Conservation (phyloP, 2,329 filamentous ascomycete genomes). For the Aurifilum marmelostoma region DNA sequence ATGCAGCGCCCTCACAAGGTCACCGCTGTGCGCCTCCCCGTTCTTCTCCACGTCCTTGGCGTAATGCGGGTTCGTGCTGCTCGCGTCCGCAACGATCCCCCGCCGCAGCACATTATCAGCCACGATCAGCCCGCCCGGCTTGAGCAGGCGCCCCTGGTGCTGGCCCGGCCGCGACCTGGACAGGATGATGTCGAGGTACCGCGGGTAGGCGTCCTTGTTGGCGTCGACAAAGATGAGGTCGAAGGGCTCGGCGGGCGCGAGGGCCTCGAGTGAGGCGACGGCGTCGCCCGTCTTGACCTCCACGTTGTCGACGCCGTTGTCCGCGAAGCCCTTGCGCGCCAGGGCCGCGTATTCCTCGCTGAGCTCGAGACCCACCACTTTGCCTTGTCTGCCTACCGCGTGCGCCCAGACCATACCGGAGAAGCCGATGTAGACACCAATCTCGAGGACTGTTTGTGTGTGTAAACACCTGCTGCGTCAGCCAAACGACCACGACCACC, state of each 20-base stretch:
- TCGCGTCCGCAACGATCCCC: slow-evolving; percentile 50
- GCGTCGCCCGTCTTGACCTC: slow-evolving; percentile 53
- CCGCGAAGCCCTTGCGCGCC: slow-evolving; percentile 44
- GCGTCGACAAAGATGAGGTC: slow-evolving; percentile 60
- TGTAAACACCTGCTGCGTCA: not conserved
- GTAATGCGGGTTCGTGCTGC: slow-evolving; percentile 37
- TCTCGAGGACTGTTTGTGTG: slow-evolving; percentile 47
- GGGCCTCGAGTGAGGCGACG: slow-evolving; percentile 43
- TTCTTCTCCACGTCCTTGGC: slow-evolving; percentile 17
- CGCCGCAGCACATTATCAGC: slow-evolving; percentile 58
- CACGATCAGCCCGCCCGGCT: slow-evolving; percentile 53
- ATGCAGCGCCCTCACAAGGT: slow-evolving; percentile 31
- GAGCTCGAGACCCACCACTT: slow-evolving; percentile 51
- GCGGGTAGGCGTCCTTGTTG: slow-evolving; percentile 55
- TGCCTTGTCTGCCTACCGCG: slow-evolving; percentile 47
- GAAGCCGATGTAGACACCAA: slow-evolving; percentile 54
- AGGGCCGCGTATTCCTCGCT: slow-evolving; percentile 46
- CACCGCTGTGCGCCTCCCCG: slow-evolving; percentile 18
- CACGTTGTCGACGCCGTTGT: slow-evolving; percentile 47
- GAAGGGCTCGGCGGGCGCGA: slow-evolving; percentile 47
- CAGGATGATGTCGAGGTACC: slow-evolving; percentile 51
- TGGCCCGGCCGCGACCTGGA: slow-evolving; percentile 45
- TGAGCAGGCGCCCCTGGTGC: slow-evolving; percentile 45
- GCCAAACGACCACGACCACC: no score
- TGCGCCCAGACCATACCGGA: slow-evolving; percentile 53